phyloP scores from a whole-genome alignment of 257 asterid genomes.

The Gentiana straminea region DNA sequence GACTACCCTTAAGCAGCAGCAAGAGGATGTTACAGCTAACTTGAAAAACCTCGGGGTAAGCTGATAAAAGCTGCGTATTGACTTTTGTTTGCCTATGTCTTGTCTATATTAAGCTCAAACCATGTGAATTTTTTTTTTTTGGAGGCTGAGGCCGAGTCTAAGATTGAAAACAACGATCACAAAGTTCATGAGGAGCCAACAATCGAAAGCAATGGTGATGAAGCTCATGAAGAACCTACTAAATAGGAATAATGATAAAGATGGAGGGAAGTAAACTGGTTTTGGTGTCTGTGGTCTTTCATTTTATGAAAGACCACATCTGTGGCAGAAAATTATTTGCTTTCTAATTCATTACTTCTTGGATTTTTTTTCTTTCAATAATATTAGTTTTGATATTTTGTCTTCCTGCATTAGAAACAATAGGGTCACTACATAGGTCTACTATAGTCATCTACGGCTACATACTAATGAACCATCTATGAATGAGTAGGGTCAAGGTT shows the following conservation, averaged over 20 bases:
- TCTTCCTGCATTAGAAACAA: no score
- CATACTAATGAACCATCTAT: no score
- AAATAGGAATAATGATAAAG: conserved; percentile 26
- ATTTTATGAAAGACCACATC: no score
- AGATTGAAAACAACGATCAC: conserved; percentile 24
- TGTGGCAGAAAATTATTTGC: no score
- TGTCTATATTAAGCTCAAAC: background rate
- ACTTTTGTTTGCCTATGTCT: background rate
- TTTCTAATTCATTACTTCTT: no score
- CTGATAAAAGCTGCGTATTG: conserved; percentile 8
- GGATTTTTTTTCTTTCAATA: no score
- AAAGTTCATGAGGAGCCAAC: conserved; percentile 15
- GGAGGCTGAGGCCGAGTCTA: conserved; percentile 53
- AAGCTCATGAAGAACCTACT: conserved; percentile 18
- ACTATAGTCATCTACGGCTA: no score
- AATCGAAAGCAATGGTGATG: conserved; percentile 25
- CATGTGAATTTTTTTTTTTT: no score
- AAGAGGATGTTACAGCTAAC: conserved; percentile 75
- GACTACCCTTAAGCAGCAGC: conserved; percentile 90
- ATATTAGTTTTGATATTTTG: no score
- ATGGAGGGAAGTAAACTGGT: conserved; percentile 14
- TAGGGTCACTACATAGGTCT: no score
- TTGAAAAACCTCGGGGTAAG: conserved; percentile 60
- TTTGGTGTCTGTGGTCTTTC: no score
- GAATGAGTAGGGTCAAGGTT: no score